These are phyloP conservation scores for Ophiorrhiza pumila DNA, from an alignment of 257 asterid species.

Conservation along the genomic window DNA sequence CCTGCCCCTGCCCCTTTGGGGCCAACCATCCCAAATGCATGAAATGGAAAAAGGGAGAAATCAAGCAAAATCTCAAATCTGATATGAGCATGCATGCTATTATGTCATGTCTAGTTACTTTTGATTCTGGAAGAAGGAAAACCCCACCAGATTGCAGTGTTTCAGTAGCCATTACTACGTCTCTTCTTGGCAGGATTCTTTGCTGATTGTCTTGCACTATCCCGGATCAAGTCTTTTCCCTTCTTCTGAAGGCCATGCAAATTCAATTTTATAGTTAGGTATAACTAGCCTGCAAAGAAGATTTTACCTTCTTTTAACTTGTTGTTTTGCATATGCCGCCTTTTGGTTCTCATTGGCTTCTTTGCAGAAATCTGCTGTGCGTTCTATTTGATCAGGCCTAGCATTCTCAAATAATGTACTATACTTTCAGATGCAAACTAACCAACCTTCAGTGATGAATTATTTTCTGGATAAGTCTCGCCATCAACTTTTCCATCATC, in stretches of 20 bases:
- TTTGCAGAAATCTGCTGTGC: neutral
- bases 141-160: neutral
- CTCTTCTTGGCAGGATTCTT: slow-evolving; percentile 40
- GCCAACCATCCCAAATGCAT: neutral
- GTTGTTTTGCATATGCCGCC: slow-evolving; percentile 36
- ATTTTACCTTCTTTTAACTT: slow-evolving; percentile 48
- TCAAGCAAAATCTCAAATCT: neutral
- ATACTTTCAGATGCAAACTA: no score
- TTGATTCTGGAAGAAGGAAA: slow-evolving; percentile 10
- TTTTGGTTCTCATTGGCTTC: slow-evolving; percentile 35
- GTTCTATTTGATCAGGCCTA: slow-evolving; percentile 9
- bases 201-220: slow-evolving; percentile 23
- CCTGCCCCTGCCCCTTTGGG: no score
- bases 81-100: neutral
- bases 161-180: slow-evolving; percentile 38
- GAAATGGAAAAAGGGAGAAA: neutral
- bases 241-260: slow-evolving; percentile 20
- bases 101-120: neutral
- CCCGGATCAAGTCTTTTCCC: slow-evolving; percentile 24
- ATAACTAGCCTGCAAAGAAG: neutral
- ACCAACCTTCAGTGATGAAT: slow-evolving; percentile 44
- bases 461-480: slow-evolving; percentile 36
- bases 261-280: slow-evolving; percentile 14
- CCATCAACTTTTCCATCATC: slow-evolving; percentile 55
- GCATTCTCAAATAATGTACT: slow-evolving; percentile 6